Base-by-base conservation (phyloP, 1,284 basidiomycete genomes). In the Entoloma clypeatum region DNA sequence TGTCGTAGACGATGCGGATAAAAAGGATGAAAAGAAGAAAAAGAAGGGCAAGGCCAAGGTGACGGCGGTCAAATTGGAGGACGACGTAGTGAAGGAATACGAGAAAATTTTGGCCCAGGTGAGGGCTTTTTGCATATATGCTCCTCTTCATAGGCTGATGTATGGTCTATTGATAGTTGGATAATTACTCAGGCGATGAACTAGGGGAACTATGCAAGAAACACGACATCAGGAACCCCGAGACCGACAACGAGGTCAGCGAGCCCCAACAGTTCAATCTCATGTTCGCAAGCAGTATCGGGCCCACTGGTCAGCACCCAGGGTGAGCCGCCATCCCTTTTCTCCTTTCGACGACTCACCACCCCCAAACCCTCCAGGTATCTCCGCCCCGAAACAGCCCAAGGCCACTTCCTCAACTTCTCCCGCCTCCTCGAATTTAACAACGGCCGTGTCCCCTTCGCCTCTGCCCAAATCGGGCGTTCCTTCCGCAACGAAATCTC, bases 371-470 rank as follows among this genome's bases (percentile, higher is more conserved):
- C 23, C 11, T 39, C 5, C 43, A 91, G 91, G 32, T 99, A 84
- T 68, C 83, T 99, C 40, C 92, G 95, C 18, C 96, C 96, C 7
- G 95, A 99, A 67, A 99, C 95, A 0, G 95, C 96, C 0, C 96
- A 99, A 64, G 93, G 96, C 44, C 95, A 99, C 68, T 99, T 99
- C 75, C 82, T 98, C 63, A 99, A 99, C 78, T 99, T 99, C 73
- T 84, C 85, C 52, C 86, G 95, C 30, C 75, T 99, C 24, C 85
- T 98, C 51, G 95, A 98, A 44, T 99, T 96, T 76, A 99, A 99
- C 76, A 96, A 98, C 63, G 92, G 92, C 25, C 84, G 87, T 27
- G 72, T 99, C 17, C 95, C 95, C 2, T 99, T 99, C 60, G 96
- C 95, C 9, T 95, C 91, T 41, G 96, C 96, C 1, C 93, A 97